A percentile compares a stretch with the other conserved stretches of the same genome.
Conservation (phyloP, 179 eudicot species). For the Beta lomatogona region DNA sequence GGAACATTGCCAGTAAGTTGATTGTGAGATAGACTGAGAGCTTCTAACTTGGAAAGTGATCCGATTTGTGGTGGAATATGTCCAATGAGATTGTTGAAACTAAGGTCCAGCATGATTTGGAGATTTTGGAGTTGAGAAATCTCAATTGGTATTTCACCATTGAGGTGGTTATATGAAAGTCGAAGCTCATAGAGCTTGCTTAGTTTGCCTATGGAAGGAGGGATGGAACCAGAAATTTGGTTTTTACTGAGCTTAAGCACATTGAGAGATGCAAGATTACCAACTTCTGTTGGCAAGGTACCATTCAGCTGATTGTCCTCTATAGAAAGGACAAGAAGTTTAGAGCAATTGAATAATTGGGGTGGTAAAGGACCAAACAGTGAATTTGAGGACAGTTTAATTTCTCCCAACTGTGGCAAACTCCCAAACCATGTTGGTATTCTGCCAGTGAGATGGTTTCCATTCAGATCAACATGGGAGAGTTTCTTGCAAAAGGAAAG, state of each 20-base stretch:
- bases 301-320: conserved; percentile 61
- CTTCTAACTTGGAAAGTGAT: conserved; percentile 73
- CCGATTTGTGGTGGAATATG: conserved; percentile 67
- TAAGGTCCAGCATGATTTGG: conserved; percentile 75
- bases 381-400: conserved; percentile 79
- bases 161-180: conserved; percentile 64
- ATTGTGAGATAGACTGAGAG: conserved; percentile 78
- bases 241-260: conserved; percentile 67
- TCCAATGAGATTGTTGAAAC: conserved; percentile 78
- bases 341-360: conserved; percentile 73
- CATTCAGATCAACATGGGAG: conserved; percentile 78
- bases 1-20: conserved; percentile 71
- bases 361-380: conserved; percentile 67
- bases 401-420: conserved; percentile 74
- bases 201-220: conserved; percentile 61
- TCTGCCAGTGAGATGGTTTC: conserved; percentile 65
- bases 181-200: conserved; percentile 77
- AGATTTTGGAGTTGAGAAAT: conserved; percentile 74
- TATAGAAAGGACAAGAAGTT: conserved; percentile 74
- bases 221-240: conserved; percentile 67
- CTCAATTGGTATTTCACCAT: conserved; percentile 73
- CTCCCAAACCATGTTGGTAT: conserved; percentile 86
- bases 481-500: conserved; percentile 68
- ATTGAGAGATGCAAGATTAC: conserved; percentile 71
- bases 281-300: conserved; percentile 59